Base-by-base conservation (phyloP, 2,329 filamentous ascomycete genomes). In the Biscogniauxia marginata region DNA sequence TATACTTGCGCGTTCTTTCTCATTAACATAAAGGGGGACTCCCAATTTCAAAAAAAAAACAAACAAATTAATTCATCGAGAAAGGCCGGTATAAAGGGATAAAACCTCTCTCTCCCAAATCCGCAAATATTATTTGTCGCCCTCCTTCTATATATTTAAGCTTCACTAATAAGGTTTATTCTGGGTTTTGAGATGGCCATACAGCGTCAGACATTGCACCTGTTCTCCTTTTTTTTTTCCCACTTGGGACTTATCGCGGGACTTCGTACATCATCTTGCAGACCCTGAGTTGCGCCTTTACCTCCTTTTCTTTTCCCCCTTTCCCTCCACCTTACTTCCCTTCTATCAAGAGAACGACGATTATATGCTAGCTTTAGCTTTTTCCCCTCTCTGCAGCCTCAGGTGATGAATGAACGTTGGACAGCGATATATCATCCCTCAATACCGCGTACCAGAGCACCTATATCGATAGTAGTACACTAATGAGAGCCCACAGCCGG, bases 251-350 rank as follows among this genome's bases (percentile, higher is more conserved):
- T 39, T 11, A 39, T 39, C n/a, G n/a, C n/a, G n/a, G n/a, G n/a
- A n/a, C n/a, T n/a, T 39, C 30, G 13, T 39, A 39, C 30, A 39
- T 39, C 30, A 3, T 39, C 30, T 39, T 5, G 13, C 13, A 5
- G 30, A 6, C 30, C 30, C 30, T 39, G 13, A n/a, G 11, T 9
- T 39, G 9, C n/a, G 30, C 30, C 20, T 55, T 55, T n/a, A n/a
- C n/a, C n/a, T n/a, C n/a, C n/a, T n/a, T 52, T 60, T 57, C 55
- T 54, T 48, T 34, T 51, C 54, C 49, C 34, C 34, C 20, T 19
- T 46, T 48, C 53, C 25, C 52, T 49, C 49, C 47, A 22, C 53
- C 20, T 24, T 16, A 22, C 44, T 30, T 20, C 46, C 22, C 19
- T 46, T 45, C 49, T 46, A 13, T 53, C 25, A 20, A 46, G 44